These are phyloP conservation scores for Coelastrella sp. DNA, from an alignment of 139 green algal species.

Conservation along the genomic window DNA sequence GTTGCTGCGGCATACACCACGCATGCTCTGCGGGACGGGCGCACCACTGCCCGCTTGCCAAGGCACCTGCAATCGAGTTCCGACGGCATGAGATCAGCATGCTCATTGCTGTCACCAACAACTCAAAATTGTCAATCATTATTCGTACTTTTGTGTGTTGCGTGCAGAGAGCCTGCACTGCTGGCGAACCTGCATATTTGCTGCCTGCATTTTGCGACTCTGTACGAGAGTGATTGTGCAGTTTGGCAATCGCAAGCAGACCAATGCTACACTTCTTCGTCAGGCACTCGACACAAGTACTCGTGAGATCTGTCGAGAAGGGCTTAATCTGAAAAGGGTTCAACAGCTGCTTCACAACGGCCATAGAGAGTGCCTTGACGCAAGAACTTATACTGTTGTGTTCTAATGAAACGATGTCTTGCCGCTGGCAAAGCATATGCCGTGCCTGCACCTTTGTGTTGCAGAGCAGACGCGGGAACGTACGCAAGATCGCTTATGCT, in stretches of 20 bases:
- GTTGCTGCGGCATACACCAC: slow-evolving; percentile 55
- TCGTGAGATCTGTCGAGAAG: neutral
- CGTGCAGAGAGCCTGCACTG: neutral
- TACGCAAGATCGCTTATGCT: too few relatives aligned
- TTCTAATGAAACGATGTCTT: too few relatives aligned
- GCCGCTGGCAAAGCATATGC: too few relatives aligned
- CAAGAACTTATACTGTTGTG: too few relatives aligned
- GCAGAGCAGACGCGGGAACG: too few relatives aligned
- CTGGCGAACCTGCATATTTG: slow-evolving; percentile 29
- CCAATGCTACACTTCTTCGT: too few relatives aligned
- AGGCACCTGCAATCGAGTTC: slow-evolving; percentile 31
- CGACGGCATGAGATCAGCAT: neutral
- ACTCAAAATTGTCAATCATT: neutral
- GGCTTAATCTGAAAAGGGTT: neutral
- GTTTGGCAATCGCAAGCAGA: too few relatives aligned
- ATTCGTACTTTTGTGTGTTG: neutral
- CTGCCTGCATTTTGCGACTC: neutral
- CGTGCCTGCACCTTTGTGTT: too few relatives aligned
- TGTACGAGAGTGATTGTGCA: neutral
- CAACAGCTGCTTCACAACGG: neutral
- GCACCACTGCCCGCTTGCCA: neutral
- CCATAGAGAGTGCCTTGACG: neutral
- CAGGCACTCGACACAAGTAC: too few relatives aligned
- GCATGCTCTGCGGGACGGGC: slow-evolving; percentile 2
- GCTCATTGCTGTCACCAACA: neutral